These are phyloP conservation scores for Eucalyptus pumila DNA, from an alignment of 345 rosid genomes.

Conservation along the genomic window DNA sequence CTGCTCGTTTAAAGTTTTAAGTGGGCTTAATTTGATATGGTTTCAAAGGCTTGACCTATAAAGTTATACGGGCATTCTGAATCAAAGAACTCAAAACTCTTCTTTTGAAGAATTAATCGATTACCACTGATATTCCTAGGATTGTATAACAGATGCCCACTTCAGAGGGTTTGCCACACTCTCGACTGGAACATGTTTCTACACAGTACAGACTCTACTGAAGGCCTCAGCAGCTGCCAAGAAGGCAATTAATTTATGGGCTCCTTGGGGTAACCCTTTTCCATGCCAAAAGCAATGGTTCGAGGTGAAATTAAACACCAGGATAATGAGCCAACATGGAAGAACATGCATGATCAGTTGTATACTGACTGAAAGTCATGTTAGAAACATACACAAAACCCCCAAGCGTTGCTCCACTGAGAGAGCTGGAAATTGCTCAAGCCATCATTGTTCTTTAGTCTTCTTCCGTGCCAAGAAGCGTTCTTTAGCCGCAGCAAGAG, in stretches of 20 bases:
- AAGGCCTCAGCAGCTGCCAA: neutral
- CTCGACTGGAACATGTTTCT: neutral
- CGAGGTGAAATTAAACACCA: neutral
- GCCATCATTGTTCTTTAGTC: slow-evolving; percentile 30
- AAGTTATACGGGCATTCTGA: neutral
- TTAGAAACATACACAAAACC: neutral
- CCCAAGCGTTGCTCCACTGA: neutral
- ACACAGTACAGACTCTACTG: neutral
- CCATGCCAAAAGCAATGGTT: neutral
- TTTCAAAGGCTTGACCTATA: neutral
- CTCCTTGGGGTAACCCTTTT: neutral
- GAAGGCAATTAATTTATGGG: neutral
- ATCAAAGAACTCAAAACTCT: neutral
- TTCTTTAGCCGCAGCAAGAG: slow-evolving; percentile 68
- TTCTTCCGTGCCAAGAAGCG: slow-evolving; percentile 73
- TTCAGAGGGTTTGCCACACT: neutral
- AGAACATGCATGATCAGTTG: neutral
- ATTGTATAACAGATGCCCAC: neutral
- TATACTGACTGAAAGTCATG: neutral
- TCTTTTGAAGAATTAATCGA: neutral
- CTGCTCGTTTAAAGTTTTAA: neutral
- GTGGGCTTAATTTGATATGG: neutral
- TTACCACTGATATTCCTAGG: neutral
- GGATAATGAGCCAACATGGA: neutral
- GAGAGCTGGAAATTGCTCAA: neutral